These are phyloP conservation scores for Aspergillus sclerotialis DNA, from an alignment of 2,329 filamentous ascomycete species.

Conservation along the genomic window DNA sequence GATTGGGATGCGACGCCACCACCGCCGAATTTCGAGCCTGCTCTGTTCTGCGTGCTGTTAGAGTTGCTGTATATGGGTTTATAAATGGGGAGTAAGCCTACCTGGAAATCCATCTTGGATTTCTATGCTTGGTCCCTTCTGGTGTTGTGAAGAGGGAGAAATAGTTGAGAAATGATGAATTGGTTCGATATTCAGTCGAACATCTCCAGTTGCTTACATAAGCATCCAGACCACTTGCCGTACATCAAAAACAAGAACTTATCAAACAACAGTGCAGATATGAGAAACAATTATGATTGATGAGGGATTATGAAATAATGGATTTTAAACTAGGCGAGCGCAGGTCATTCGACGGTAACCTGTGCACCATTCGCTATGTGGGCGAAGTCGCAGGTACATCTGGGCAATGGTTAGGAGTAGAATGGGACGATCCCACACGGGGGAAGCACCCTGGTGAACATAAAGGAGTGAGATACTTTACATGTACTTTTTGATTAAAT, in stretches of 20 bases:
- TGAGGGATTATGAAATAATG: too few relatives aligned
- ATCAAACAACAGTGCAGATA: too few relatives aligned
- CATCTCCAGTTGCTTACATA: conserved; percentile 15
- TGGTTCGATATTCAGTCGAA: neutral
- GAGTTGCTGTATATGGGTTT: conserved; percentile 2
- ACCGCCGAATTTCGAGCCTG: conserved; percentile 95
- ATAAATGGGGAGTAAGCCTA: conserved; percentile 14
- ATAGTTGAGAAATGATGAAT: conserved; percentile 1
- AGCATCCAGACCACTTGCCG: conserved; percentile 7
- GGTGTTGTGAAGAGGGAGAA: conserved; percentile 2
- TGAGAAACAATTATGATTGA: too few relatives aligned
- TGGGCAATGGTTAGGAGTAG: conserved; percentile 83
- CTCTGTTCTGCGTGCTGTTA: conserved; percentile 64
- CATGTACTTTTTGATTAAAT: conserved; percentile 48
- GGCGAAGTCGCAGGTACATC: conserved; percentile 69
- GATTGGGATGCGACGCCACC: conserved; percentile 91
- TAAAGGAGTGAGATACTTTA: conserved; percentile 72
- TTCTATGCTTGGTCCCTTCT: conserved; percentile 3
- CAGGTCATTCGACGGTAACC: conserved; percentile 66
- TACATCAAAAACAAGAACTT: too few relatives aligned
- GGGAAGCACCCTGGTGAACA: conserved; percentile 89
- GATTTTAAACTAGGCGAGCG: conserved; percentile 50
- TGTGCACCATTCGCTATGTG: conserved; percentile 80
- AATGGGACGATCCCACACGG: conserved; percentile 84
- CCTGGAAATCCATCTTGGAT: conserved; percentile 47